These are phyloP conservation scores for Leccinum subgranulosum DNA, from an alignment of 768 basidiomycete genomes.

Conservation along the genomic window DNA sequence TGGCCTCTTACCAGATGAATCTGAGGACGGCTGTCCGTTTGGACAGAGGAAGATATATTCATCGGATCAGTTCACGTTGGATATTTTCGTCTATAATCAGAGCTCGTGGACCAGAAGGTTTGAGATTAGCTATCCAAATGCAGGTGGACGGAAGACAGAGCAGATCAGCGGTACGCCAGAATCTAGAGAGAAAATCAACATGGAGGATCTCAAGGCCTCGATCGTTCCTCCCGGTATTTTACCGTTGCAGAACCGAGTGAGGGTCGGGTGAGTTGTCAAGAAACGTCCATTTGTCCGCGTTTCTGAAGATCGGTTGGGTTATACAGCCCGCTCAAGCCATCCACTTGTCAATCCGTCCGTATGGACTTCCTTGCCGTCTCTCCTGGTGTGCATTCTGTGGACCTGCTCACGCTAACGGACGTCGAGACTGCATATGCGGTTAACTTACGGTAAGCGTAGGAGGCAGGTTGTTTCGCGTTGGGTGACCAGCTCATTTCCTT, in stretches of 20 bases:
- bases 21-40: conserved; percentile 7
- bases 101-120: conserved; percentile 72
- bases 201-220: conserved; percentile 28
- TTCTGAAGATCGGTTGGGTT: conserved; percentile 2
- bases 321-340: conserved; percentile 69
- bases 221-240: conserved; percentile 57
- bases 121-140: conserved; percentile 68
- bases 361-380: conserved; percentile 82
- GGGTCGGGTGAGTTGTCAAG: conserved; percentile 62
- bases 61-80: conserved; percentile 71
- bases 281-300: not conserved
- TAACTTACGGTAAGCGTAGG: conserved; percentile 59
- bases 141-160: conserved; percentile 41
- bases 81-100: conserved; percentile 87
- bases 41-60: conserved; percentile 59
- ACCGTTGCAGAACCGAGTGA: conserved; percentile 72
- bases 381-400: conserved; percentile 76
- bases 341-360: conserved; percentile 80
- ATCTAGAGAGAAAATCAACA: conserved; percentile 12
- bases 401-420: conserved; percentile 70
- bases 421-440: conserved; percentile 68
- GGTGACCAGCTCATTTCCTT: conserved; percentile 1
- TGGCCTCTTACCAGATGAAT: conserved; percentile 39
- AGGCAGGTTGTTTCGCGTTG: not conserved
- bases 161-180: conserved; percentile 23